Conservation (phyloP, 1,139 yeast species). For the Groenewaldozyma auringiensis region DNA sequence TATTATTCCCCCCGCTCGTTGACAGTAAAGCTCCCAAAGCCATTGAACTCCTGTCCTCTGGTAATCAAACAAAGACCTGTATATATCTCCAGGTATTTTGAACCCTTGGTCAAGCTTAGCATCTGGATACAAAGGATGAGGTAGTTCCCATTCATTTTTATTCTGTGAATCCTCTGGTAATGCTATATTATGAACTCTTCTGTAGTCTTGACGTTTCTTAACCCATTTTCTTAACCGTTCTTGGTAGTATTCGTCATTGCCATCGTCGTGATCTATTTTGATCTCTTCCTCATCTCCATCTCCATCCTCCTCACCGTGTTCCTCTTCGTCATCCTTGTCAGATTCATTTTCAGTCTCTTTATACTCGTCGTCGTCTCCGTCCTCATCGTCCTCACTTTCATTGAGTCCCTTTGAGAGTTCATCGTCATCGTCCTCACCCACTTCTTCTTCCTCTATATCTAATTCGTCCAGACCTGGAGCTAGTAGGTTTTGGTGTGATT, state of each 20-base stretch:
- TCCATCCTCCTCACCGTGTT: slow-evolving; percentile 17
- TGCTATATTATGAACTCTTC: slow-evolving; percentile 17
- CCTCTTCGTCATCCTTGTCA: slow-evolving; percentile 9
- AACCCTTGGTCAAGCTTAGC: slow-evolving; percentile 63
- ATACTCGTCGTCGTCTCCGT: slow-evolving; percentile 16
- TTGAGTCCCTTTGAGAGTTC: too few relatives aligned
- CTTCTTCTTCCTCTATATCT: slow-evolving; percentile 12
- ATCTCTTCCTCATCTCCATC: slow-evolving; percentile 22
- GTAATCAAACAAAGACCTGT: slow-evolving; percentile 78
- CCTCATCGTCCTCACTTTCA: slow-evolving; percentile 5
- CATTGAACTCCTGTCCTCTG: slow-evolving; percentile 82
- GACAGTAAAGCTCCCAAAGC: slow-evolving; percentile 73
- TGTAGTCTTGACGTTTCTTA: slow-evolving; percentile 28
- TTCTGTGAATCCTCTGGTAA: slow-evolving; percentile 22
- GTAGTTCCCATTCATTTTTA: slow-evolving; percentile 55
- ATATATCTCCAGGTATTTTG: slow-evolving; percentile 83
- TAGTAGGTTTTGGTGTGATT: slow-evolving; percentile 39
- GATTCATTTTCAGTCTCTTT: slow-evolving; percentile 9
- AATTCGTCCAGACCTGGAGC: slow-evolving; percentile 36
- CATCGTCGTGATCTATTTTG: slow-evolving; percentile 50
- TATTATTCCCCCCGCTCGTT: slow-evolving; percentile 85
- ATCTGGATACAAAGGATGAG: slow-evolving; percentile 74
- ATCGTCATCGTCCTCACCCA: slow-evolving; percentile 17
- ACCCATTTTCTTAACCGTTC: slow-evolving; percentile 56
- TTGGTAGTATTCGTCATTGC: slow-evolving; percentile 59